Evolutionary conservation across 2,329 filamentous ascomycete species (phyloP).

Genomic region (Pyricularia pennisetigena): DNA sequence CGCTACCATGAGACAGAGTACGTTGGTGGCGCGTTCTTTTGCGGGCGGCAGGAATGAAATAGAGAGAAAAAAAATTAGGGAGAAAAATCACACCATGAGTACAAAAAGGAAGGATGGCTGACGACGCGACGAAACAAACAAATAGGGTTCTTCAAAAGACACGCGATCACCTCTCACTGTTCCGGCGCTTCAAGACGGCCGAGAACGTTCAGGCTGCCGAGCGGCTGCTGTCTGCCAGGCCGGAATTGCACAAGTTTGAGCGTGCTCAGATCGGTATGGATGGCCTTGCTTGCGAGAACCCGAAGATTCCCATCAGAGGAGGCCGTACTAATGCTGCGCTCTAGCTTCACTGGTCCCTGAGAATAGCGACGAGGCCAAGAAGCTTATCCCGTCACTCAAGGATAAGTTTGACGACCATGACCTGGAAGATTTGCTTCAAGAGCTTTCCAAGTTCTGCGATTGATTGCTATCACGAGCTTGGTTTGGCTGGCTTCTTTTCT

Average conservation of each 20-base stretch:
- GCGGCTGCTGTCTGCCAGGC: conserved; percentile 68
- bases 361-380: conserved; percentile 90
- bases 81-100: background rate
- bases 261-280: conserved; percentile 63
- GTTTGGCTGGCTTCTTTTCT: background rate
- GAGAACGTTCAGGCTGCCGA: conserved; percentile 94
- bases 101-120: no score
- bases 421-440: conserved; percentile 77
- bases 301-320: background rate
- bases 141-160: conserved; percentile 73
- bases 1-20: conserved; percentile 83
- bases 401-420: conserved; percentile 89
- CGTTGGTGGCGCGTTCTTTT: conserved; percentile 9
- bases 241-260: conserved; percentile 83
- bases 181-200: conserved; percentile 91
- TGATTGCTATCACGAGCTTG: conserved; percentile 1
- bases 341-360: conserved; percentile 86
- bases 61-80: background rate
- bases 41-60: background rate
- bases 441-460: conserved; percentile 70
- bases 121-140: background rate
- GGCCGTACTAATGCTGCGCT: background rate
- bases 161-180: conserved; percentile 85
- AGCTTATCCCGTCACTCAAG: conserved; percentile 77
- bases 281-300: background rate